Evolutionary conservation across 1,284 basidiomycete species (phyloP), one percentile per base, ranked within the genome.

Genomic region (Cerrena zonata): DNA sequence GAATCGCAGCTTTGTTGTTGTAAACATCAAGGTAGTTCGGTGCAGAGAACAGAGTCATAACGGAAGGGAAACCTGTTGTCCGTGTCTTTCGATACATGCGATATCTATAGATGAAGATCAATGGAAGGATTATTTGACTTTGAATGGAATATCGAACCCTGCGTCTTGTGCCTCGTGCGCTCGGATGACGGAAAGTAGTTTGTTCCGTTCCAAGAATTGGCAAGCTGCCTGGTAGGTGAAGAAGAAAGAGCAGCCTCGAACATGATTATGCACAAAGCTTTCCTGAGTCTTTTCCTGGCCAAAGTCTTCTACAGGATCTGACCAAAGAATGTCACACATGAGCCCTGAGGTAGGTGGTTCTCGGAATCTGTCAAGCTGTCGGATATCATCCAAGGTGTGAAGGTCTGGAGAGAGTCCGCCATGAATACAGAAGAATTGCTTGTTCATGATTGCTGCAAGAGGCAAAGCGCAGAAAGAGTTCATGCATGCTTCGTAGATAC

Each of bases 21-120:
- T 96, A 96, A 30, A 95, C 90, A 64, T 96, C 93, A 49, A 96
- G 85, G 67, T 96, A 96, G 69, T 96, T 96, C 23, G 93, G 91
- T 5, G 93, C 93, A 11, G 89, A 92, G 71, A 96, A 96, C 61
- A 96, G 93, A 42, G 94, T 96, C 90, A 96, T 95, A 53, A 96
- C 91, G 11, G 92, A 94, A 2, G 94, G 93, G 69, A 87, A 87
- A 2, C 85, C 93, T 0, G 93, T 96, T 42, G 89, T 90, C 69
- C 93, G 90, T 15, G 94, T 95, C 73, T 96, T 96, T 61, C 91
- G 87, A 68, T 96, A 96, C 94, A 96, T 96, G 52, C 94, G 89
- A 67, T 94, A 94, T 4, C 89, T 91, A 47, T 26, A 27, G 40
- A 10, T 25, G 40, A 30, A 45, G 43, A 36, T 42, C 12, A 39